phyloP scores from a whole-genome alignment of 495 filamentous ascomycete genomes.

The Annulohypoxylon moriforme region DNA sequence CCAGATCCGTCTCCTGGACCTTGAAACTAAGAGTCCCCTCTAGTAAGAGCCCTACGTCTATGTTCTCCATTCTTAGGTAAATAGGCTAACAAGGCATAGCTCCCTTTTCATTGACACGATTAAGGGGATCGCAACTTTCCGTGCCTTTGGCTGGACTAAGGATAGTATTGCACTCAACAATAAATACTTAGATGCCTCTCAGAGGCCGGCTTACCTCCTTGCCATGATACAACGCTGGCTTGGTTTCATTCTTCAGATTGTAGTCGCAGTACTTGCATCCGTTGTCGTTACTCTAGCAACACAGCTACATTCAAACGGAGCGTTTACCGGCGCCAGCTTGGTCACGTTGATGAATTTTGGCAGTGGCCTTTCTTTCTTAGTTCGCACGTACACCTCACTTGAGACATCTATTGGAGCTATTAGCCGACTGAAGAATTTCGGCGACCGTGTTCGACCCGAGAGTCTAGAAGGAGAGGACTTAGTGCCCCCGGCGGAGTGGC shows the following conservation, averaged over 20 bases:
- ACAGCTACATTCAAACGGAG: conserved; percentile 54
- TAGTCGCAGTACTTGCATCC: conserved; percentile 53
- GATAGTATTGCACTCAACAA: conserved; percentile 59
- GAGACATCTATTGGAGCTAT: conserved; percentile 58
- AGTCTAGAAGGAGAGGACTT: conserved; percentile 52
- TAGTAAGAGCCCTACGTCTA: conserved; percentile 33
- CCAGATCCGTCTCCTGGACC: conserved; percentile 63
- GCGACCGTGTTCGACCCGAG: conserved; percentile 35
- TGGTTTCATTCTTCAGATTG: conserved; percentile 51
- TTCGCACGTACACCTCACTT: conserved; percentile 46
- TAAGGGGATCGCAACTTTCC: conserved; percentile 54
- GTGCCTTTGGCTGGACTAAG: conserved; percentile 57
- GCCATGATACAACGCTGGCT: conserved; percentile 60
- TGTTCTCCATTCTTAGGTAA: neutral
- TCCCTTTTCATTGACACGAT: conserved; percentile 59
- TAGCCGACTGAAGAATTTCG: conserved; percentile 49
- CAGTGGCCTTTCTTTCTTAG: conserved; percentile 36
- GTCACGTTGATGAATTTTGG: conserved; percentile 50
- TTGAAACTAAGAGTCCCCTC: conserved; percentile 46
- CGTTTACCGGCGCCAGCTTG: conserved; percentile 66
- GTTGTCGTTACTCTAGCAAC: conserved; percentile 50
- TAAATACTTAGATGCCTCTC: conserved; percentile 51
- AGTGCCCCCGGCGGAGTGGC: conserved; percentile 45
- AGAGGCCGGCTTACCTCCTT: conserved; percentile 60
- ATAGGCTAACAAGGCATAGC: conserved; percentile 15